phyloP scores from a whole-genome alignment of 106 monocot genomes.

The Cymbidium sinense region DNA sequence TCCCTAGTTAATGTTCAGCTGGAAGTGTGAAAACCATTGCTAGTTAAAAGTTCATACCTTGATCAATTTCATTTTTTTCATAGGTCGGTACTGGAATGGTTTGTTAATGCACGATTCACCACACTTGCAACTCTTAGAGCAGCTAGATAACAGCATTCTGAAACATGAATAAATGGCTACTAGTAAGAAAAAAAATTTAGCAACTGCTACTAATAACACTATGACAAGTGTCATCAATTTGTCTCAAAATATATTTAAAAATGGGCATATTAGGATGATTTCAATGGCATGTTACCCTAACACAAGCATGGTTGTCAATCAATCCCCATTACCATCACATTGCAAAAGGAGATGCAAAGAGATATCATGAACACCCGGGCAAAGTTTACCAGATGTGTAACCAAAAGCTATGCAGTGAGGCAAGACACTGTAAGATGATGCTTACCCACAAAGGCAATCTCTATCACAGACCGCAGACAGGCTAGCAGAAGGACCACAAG shows the following conservation, averaged over 20 bases:
- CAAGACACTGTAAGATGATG: background rate
- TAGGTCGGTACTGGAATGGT: slow-evolving; percentile 76
- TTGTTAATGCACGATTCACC: slow-evolving; percentile 62
- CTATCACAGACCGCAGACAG: slow-evolving; percentile 39
- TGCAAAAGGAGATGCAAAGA: background rate
- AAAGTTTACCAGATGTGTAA: background rate
- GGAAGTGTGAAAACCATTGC: background rate
- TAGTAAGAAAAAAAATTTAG: background rate
- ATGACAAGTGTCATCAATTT: background rate
- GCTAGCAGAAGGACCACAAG: slow-evolving; percentile 40
- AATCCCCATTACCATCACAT: background rate
- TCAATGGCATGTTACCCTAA: background rate
- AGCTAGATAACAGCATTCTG: slow-evolving; percentile 90
- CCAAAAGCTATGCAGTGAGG: background rate
- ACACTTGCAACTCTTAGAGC: slow-evolving; percentile 83
- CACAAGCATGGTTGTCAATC: background rate
- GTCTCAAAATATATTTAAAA: background rate
- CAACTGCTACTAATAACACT: background rate
- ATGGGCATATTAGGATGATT: background rate
- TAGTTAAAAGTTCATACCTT: slow-evolving; percentile 37
- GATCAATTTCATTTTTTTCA: slow-evolving; percentile 78
- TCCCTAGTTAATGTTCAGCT: background rate
- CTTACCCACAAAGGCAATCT: slow-evolving; percentile 93
- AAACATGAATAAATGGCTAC: background rate
- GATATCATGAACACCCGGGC: background rate